Base-by-base conservation (phyloP, 2,329 filamentous ascomycete species). In the Pseudocercospora eumusae region DNA sequence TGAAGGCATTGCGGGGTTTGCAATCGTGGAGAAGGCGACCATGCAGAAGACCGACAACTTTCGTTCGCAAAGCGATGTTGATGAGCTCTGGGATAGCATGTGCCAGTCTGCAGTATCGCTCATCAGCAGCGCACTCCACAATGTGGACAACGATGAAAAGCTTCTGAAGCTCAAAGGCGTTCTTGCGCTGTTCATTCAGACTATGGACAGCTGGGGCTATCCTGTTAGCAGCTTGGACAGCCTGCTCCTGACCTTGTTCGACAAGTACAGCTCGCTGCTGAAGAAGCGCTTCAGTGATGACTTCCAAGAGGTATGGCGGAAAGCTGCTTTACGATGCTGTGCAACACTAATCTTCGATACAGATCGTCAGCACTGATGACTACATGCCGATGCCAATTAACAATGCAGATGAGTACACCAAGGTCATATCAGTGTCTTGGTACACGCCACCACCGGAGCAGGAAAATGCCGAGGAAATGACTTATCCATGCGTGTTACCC, bases 341-440 rank as follows among this genome's bases (percentile, higher is more conserved):
- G 27, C 40, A 42, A 9, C 55, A 23, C 60, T 67, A 50, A 64
- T 53, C 42, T 15, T 9, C 7, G 27, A 31, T 28, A 62, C 45
- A 83, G 79, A 88, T 89, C 68, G 86, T 89, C 23, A 82, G 91
- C n/a, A 97, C 92, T 0, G 95, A 99, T 75, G 95, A 99, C 76
- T 99, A 99, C 77, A 99, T 99, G 93, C 96, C 95, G 2, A 98
- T 99, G 95, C 91, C 92, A 1, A 96, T 98, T 75, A 91, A 92
- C 71, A 92, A 89, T 20, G 78, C 84, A 15, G 93, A 96, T 70
- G 93, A 98, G 72, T 98, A 96, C 73, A 91, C 96, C 71, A 96
- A 97, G 72, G 93, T 99, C 36, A 86, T 97, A 66, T 95, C 92
- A 64, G 92, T 98, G 63, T 96, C 90, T 78, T 99, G 93, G 93